Percentiles rank a stretch among this genome's conserved stretches.
These are phyloP conservation scores for Rhizopogon sp. DNA, from an alignment of 768 basidiomycete species.

Conservation along the genomic window DNA sequence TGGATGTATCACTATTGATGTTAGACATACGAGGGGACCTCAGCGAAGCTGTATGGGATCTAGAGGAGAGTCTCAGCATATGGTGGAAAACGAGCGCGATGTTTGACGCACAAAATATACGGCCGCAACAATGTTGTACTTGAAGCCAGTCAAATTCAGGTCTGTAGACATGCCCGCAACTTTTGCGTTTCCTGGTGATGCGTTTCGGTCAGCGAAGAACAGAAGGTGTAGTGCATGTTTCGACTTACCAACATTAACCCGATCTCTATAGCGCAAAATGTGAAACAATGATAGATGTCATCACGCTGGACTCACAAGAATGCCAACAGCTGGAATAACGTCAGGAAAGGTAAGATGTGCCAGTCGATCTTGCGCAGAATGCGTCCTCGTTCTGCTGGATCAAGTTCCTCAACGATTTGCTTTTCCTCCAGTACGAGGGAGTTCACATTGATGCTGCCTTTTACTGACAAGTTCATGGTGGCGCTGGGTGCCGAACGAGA, in stretches of 20 bases:
- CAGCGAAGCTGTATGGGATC: constrained; percentile 33
- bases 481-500: no score
- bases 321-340: constrained; percentile 39
- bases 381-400: constrained; percentile 16
- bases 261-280: constrained; percentile 26
- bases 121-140: constrained; percentile 33
- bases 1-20: background rate
- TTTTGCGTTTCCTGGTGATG: constrained; percentile 31
- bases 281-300: background rate
- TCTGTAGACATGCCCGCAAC: constrained; percentile 41
- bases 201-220: background rate
- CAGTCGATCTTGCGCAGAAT: constrained; percentile 38
- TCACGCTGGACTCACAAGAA: constrained; percentile 34
- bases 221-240: background rate
- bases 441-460: no score
- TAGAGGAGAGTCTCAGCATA: constrained; percentile 5
- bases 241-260: constrained; percentile 38
- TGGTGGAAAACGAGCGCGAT: background rate
- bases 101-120: constrained; percentile 29
- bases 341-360: constrained; percentile 40
- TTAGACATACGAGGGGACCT: constrained; percentile 32
- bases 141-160: constrained; percentile 27
- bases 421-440: background rate
- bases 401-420: constrained; percentile 1
- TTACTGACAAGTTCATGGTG: no score